Percentiles rank a stretch among this genome's conserved stretches.
These are phyloP conservation scores for Xylariaceae sp. DNA, from an alignment of 2,329 filamentous ascomycete genomes.

Conservation along the genomic window DNA sequence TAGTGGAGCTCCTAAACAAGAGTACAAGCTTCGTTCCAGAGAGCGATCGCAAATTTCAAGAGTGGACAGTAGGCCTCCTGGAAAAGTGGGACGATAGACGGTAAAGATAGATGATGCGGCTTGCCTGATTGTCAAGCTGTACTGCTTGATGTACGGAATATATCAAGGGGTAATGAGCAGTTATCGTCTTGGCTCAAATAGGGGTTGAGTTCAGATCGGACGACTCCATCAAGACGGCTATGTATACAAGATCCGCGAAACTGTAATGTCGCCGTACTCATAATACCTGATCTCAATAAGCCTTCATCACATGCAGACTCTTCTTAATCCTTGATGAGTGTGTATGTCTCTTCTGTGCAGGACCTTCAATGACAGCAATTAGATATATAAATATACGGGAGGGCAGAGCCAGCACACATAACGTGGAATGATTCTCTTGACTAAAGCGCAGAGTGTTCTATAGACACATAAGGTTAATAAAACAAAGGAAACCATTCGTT, in stretches of 20 bases:
- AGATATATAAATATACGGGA: neutral
- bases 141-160: neutral
- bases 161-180: neutral
- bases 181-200: neutral
- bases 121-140: neutral
- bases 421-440: conserved; percentile 36
- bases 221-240: neutral
- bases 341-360: conserved; percentile 1
- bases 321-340: neutral
- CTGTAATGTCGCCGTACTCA: neutral
- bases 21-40: conserved; percentile 51
- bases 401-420: conserved; percentile 4
- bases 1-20: conserved; percentile 40
- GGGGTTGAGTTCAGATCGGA: neutral
- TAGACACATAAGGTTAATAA: conserved; percentile 44
- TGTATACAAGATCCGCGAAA: neutral
- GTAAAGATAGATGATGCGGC: neutral
- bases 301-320: neutral
- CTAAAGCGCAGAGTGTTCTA: conserved; percentile 58
- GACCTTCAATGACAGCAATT: neutral
- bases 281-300: neutral
- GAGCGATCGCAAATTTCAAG: conserved; percentile 52
- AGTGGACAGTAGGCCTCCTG: conserved; percentile 64
- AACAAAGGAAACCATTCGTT: conserved; percentile 48
- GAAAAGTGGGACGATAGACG: conserved; percentile 41